Evolutionary conservation across 768 basidiomycete genomes (phyloP).

Genomic region (Neoboletus subvelutipes): DNA sequence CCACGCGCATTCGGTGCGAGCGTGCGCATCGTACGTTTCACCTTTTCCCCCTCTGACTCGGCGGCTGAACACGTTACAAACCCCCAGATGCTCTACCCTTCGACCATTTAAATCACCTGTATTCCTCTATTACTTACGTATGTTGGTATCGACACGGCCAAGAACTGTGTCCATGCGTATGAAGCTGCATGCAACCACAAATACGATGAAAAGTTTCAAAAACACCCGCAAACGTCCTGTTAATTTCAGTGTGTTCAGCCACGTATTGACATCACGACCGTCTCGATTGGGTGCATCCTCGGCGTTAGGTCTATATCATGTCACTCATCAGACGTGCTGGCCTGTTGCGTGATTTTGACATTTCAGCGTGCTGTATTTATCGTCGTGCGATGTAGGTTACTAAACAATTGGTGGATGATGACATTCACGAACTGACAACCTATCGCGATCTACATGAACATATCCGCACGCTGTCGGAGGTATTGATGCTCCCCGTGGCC

Average conservation of each 20-base stretch:
- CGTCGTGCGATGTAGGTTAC: too few species aligned
- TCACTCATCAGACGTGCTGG: not conserved
- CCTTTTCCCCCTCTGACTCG: not conserved
- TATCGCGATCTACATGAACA: too few species aligned
- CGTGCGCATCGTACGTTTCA: conserved; percentile 74
- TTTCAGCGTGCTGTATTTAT: not conserved
- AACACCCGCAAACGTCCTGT: not conserved
- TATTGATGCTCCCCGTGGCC: too few species aligned
- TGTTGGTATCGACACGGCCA: conserved; percentile 17
- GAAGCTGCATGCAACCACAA: conserved; percentile 19
- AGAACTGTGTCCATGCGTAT: conserved; percentile 18
- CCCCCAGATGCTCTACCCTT: conserved; percentile 87
- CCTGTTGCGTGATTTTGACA: not conserved
- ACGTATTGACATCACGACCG: too few species aligned
- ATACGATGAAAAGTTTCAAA: conserved; percentile 10
- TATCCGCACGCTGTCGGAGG: too few species aligned
- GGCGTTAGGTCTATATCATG: too few species aligned
- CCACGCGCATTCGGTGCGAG: conserved; percentile 92
- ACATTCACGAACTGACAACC: too few species aligned
- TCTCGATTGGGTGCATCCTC: not conserved
- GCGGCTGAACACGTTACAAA: not conserved
- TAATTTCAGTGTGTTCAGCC: not conserved
- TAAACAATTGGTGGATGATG: too few species aligned
- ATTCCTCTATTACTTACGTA: conserved; percentile 23
- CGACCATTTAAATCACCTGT: conserved; percentile 64